Evolutionary conservation across 169 alveolate genomes (phyloP).

Genomic region (Eimeria acervulina): DNA sequence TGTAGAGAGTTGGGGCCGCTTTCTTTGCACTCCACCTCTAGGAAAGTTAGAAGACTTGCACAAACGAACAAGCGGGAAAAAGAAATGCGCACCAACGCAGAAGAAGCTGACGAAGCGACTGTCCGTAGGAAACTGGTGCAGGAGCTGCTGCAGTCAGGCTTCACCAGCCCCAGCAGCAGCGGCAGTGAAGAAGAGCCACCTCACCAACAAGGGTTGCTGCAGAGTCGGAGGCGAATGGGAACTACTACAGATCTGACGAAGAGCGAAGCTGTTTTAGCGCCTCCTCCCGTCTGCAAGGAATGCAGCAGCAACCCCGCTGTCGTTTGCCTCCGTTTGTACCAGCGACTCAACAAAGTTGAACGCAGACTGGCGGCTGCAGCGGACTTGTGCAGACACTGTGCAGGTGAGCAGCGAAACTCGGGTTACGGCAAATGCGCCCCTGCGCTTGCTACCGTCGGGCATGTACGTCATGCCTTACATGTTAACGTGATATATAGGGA

Average conservation of each 20-base stretch:
- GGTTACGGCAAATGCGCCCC: not conserved
- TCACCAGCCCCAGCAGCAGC: constrained; percentile 47
- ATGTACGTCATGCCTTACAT: not conserved
- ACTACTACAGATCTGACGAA: not conserved
- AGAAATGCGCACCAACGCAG: constrained; percentile 6
- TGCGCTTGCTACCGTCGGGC: not conserved
- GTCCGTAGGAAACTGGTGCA: constrained; percentile 46
- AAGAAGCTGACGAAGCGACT: constrained; percentile 26
- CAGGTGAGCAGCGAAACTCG: constrained; percentile 47
- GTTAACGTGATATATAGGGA: not conserved
- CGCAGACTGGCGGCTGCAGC: constrained; percentile 54
- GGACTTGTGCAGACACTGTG: constrained; percentile 77
- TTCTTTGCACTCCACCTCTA: not conserved
- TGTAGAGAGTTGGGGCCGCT: constrained; percentile 31
- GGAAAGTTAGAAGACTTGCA: not conserved
- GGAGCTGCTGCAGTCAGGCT: constrained; percentile 30
- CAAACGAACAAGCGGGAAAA: not conserved
- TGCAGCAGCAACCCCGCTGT: constrained; percentile 77
- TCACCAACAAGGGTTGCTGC: not conserved
- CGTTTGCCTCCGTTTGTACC: constrained; percentile 16
- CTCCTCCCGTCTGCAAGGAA: constrained; percentile 78
- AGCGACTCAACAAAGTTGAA: constrained; percentile 63
- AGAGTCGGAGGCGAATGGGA: not conserved
- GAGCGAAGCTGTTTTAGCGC: constrained; percentile 24
- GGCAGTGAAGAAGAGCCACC: constrained; percentile 15